Conservation (phyloP, 2,329 filamentous ascomycete genomes). For the Tolypocladium pustulatum region DNA sequence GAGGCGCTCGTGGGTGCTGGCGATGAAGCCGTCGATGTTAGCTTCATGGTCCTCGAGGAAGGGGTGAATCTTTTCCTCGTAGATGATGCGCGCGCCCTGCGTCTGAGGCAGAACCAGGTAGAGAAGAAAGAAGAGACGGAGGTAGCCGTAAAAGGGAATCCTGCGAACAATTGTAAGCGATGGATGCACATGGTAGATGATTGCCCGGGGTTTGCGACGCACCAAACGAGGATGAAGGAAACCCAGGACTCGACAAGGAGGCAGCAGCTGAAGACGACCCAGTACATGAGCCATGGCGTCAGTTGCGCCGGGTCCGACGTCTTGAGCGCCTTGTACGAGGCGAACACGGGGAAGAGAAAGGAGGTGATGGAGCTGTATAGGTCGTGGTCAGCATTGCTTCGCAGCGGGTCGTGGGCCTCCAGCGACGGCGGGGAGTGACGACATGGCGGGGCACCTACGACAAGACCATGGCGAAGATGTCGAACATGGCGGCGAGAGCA, state of each 20-base stretch:
- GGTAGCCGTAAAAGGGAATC: conserved; percentile 90
- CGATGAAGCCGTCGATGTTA: conserved; percentile 85
- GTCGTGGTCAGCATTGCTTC: background rate
- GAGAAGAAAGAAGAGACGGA: conserved; percentile 76
- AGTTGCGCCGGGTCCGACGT: conserved; percentile 81
- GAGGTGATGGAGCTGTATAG: conserved; percentile 66
- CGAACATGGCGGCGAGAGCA: conserved; percentile 50
- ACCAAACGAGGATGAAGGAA: conserved; percentile 78
- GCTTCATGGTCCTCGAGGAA: conserved; percentile 80
- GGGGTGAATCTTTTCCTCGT: conserved; percentile 76
- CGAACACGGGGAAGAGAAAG: conserved; percentile 90
- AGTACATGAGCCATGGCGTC: conserved; percentile 99
- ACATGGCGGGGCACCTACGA: conserved; percentile 45
- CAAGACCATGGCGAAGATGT: conserved; percentile 65
- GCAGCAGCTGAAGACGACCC: conserved; percentile 79
- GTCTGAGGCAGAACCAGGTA: conserved; percentile 96
- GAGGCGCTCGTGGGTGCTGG: conserved; percentile 65
- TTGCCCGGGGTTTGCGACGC: conserved; percentile 11
- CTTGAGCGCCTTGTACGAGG: conserved; percentile 95
- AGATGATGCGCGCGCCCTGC: conserved; percentile 82
- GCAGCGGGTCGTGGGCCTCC: background rate
- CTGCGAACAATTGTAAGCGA: conserved; percentile 22
- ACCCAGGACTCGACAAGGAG: conserved; percentile 80
- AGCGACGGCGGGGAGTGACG: conserved; percentile 6
- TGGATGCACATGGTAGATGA: background rate